Conservation (phyloP, 2,329 filamentous ascomycete genomes). For the Grosmannia clavigera region DNA sequence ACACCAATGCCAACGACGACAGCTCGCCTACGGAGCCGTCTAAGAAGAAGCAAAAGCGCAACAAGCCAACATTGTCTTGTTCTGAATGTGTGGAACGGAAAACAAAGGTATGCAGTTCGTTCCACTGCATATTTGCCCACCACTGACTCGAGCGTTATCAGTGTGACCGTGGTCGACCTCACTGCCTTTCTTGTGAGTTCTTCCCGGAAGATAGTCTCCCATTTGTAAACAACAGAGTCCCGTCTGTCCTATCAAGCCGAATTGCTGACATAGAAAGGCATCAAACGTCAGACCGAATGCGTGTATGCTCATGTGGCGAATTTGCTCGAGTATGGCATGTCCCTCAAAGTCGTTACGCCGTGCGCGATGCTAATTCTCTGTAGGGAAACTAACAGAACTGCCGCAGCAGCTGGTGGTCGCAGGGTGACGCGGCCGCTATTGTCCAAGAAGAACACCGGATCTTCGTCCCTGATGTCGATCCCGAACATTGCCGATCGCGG, state of each 20-base stretch:
- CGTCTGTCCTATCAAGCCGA: neutral
- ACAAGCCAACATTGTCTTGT: constrained; percentile 72
- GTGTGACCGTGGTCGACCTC: constrained; percentile 64
- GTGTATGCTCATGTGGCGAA: constrained; percentile 67
- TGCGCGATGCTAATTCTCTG: neutral
- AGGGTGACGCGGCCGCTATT: constrained; percentile 46
- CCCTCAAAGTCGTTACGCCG: neutral
- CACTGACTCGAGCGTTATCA: constrained; percentile 20
- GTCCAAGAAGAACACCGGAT: constrained; percentile 29
- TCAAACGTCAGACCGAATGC: constrained; percentile 66
- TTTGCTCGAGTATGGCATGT: constrained; percentile 51
- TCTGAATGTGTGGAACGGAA: constrained; percentile 72
- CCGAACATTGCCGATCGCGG: constrained; percentile 46
- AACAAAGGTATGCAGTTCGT: constrained; percentile 49
- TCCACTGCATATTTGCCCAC: too few species aligned
- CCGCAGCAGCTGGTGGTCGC: constrained; percentile 30
- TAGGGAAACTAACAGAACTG: constrained; percentile 46
- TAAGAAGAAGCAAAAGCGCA: constrained; percentile 68
- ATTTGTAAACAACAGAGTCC: neutral
- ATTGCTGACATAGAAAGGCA: constrained; percentile 30
- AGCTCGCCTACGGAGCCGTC: constrained; percentile 24
- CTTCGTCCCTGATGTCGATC: constrained; percentile 26
- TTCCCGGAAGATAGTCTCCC: constrained; percentile 13
- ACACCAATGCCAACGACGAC: constrained; percentile 4
- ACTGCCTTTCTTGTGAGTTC: constrained; percentile 48